A percentile compares a stretch with the other conserved stretches of the same genome.
These are phyloP conservation scores for Blastocystis sp. DNA, from an alignment of 352 stramenopile species.

Conservation along the genomic window DNA sequence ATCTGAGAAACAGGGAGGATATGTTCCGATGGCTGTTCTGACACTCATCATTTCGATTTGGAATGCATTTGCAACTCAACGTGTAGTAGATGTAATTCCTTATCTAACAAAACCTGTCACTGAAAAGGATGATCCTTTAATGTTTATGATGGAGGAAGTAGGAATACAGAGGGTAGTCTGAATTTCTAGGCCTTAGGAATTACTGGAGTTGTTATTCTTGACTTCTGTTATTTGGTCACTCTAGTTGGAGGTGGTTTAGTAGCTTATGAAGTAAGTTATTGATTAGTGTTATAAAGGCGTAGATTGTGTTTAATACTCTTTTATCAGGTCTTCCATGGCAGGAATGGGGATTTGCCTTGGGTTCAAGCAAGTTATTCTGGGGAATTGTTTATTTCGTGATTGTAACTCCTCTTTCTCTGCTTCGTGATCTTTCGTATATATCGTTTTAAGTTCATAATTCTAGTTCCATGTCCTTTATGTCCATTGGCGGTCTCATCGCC, in stretches of 20 bases:
- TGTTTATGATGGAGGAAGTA: constrained; percentile 44
- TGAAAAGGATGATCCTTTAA: constrained; percentile 20
- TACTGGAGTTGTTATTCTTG: not conserved
- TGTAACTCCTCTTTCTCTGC: constrained; percentile 13
- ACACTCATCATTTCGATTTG: constrained; percentile 25
- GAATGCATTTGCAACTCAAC: constrained; percentile 28
- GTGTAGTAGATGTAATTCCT: constrained; percentile 26
- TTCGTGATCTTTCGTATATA: constrained; percentile 31
- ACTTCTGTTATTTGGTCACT: constrained; percentile 40
- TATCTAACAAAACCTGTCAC: constrained; percentile 26
- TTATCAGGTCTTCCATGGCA: constrained; percentile 1
- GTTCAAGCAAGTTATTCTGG: constrained; percentile 5
- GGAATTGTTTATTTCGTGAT: not conserved
- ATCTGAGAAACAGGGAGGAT: not conserved
- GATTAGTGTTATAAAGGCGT: not conserved
- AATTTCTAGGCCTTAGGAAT: not conserved
- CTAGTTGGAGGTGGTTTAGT: constrained; percentile 28
- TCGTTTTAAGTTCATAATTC: not conserved
- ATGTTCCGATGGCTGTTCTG: constrained; percentile 14
- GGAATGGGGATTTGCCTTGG: not conserved
- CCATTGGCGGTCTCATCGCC: constrained; percentile 13
- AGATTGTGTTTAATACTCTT: constrained; percentile 40
- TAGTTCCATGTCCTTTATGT: constrained; percentile 58
- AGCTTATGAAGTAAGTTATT: not conserved
- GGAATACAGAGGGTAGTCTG: not conserved